Percentiles rank a stretch among this genome's conserved stretches.
Evolutionary conservation across 2,329 filamentous ascomycete species (phyloP).

Genomic region (Dactylellina leptospora): DNA sequence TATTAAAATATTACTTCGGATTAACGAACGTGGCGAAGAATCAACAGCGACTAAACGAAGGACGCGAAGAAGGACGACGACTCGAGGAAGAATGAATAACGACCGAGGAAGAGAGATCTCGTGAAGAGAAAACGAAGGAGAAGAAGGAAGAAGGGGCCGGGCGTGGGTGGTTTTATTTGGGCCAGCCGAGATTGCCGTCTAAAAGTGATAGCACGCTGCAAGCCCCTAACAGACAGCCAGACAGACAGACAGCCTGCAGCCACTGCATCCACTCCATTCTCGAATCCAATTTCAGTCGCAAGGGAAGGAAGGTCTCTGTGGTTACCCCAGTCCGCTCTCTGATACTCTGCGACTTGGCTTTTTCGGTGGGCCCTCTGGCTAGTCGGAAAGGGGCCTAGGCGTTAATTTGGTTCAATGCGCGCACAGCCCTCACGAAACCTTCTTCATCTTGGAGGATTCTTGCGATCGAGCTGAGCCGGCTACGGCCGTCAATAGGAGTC

Average conservation of each 20-base stretch:
- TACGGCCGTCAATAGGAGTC: too few relatives aligned
- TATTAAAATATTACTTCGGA: conserved; percentile 37
- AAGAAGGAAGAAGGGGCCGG: conserved; percentile 11
- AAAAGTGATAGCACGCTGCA: too few relatives aligned
- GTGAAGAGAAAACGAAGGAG: conserved; percentile 27
- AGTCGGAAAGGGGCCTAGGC: conserved; percentile 36
- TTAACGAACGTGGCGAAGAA: conserved; percentile 44
- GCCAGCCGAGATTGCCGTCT: conserved; percentile 50
- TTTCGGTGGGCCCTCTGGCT: conserved; percentile 29
- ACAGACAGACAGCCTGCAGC: not conserved
- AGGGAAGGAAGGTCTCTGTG: conserved; percentile 37
- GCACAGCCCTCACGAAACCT: conserved; percentile 7
- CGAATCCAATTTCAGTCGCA: conserved; percentile 38
- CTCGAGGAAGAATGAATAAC: conserved; percentile 1
- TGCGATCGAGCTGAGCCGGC: too few relatives aligned
- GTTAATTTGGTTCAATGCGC: conserved; percentile 47
- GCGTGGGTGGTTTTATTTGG: conserved; percentile 48
- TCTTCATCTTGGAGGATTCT: not conserved
- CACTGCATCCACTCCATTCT: not conserved
- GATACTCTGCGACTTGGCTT: conserved; percentile 44
- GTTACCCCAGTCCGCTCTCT: conserved; percentile 33
- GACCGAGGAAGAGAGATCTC: conserved; percentile 28
- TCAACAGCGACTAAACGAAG: conserved; percentile 35
- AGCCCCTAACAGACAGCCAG: conserved; percentile 23
- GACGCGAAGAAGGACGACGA: conserved; percentile 28